phyloP scores from a whole-genome alignment of 148 eudicot species.

The Nyssa sinensis region DNA sequence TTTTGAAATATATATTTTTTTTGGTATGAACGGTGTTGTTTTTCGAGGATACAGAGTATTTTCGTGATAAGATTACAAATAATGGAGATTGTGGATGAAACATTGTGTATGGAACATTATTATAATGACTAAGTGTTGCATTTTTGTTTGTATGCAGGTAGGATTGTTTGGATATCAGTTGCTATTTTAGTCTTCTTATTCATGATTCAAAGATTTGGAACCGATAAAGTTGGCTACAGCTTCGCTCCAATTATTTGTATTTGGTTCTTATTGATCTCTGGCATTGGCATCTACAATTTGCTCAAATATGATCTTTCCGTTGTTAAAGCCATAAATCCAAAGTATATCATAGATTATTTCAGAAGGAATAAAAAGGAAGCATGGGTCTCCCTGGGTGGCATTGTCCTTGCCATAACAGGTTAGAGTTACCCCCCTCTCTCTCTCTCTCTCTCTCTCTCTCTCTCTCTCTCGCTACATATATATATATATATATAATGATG shows the following conservation, averaged over 20 bases:
- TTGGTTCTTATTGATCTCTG: conserved; percentile 26
- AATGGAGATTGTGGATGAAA: no score
- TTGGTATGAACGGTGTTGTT: no score
- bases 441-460: neutral
- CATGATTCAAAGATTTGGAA: conserved; percentile 35
- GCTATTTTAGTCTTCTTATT: conserved; percentile 25
- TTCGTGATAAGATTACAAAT: no score
- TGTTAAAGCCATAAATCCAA: conserved; percentile 32
- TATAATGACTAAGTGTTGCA: no score
- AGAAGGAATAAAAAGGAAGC: conserved; percentile 28
- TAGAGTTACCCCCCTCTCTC: neutral
- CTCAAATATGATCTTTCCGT: conserved; percentile 24
- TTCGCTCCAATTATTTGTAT: conserved; percentile 30
- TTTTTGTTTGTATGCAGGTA: conserved; percentile 22
- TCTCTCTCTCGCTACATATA: no score
- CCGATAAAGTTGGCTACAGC: conserved; percentile 37
- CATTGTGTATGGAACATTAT: no score
- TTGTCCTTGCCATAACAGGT: conserved; percentile 29
- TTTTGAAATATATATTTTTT: no score
- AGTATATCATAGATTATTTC: conserved; percentile 30
- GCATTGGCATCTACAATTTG: conserved; percentile 30
- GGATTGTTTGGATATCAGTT: conserved; percentile 34
- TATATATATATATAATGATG: no score
- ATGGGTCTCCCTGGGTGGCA: conserved; percentile 39
- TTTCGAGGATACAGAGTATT: no score